Conservation (phyloP, 2,329 filamentous ascomycete species). For the Endocalyx cinctus region DNA sequence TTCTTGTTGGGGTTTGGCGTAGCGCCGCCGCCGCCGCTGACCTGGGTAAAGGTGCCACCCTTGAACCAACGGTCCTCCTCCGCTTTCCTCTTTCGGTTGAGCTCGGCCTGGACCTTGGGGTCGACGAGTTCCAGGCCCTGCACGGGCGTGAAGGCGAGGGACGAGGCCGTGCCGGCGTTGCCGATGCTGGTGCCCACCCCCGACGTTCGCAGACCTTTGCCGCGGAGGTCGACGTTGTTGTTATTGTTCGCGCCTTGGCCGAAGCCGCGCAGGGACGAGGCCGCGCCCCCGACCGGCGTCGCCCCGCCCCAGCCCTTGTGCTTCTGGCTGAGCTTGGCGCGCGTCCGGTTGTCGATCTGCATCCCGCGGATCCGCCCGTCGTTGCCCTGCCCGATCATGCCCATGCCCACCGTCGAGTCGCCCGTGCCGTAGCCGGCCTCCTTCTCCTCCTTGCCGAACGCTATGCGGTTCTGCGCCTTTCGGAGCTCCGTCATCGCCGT, state of each 20-base stretch:
- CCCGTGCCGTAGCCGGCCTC: slow-evolving; percentile 88
- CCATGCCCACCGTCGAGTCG: slow-evolving; percentile 80
- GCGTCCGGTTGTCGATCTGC: slow-evolving; percentile 89
- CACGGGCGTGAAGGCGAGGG: slow-evolving; percentile 87
- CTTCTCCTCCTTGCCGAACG: slow-evolving; percentile 90
- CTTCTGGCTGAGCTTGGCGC: slow-evolving; percentile 89
- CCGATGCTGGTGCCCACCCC: slow-evolving; percentile 71
- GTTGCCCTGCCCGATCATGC: slow-evolving; percentile 88
- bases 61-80: slow-evolving; percentile 97
- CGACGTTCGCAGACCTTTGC: slow-evolving; percentile 73
- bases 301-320: slow-evolving; percentile 89
- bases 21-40: slow-evolving; percentile 45
- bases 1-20: slow-evolving; percentile 60
- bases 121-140: slow-evolving; percentile 94
- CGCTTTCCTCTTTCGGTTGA: slow-evolving; percentile 84
- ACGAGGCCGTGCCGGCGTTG: slow-evolving; percentile 72
- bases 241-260: slow-evolving; percentile 60
- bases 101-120: slow-evolving; percentile 82
- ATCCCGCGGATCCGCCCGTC: slow-evolving; percentile 84
- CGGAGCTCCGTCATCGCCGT: slow-evolving; percentile 94
- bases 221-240: slow-evolving; percentile 67
- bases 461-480: slow-evolving; percentile 94
- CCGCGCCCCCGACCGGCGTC: slow-evolving; percentile 60
- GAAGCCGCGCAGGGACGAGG: slow-evolving; percentile 79
- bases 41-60: slow-evolving; percentile 92